These are phyloP conservation scores for Miscanthus lutarioriparius DNA, from an alignment of 176 grass and related monocot genomes.

Conservation along the genomic window DNA sequence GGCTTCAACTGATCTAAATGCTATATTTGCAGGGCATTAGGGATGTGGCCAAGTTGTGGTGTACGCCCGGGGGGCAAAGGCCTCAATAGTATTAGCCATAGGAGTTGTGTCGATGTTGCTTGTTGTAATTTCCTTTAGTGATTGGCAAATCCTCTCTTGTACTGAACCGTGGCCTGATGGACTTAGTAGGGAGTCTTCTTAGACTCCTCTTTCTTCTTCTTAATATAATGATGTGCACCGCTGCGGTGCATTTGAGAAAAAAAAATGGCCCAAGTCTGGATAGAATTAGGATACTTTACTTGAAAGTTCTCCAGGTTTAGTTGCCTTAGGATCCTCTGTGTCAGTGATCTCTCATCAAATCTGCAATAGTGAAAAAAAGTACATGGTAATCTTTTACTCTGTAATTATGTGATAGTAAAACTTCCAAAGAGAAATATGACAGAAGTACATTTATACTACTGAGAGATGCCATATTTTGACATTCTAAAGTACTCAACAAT, in stretches of 20 bases:
- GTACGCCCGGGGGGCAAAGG: no score
- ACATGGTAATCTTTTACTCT: neutral
- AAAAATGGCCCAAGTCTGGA: neutral
- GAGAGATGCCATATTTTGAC: neutral
- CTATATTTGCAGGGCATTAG: neutral
- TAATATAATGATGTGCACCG: neutral
- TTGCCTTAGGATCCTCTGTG: constrained; percentile 69
- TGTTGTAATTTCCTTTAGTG: neutral
- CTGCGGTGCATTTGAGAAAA: neutral
- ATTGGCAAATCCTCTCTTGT: neutral
- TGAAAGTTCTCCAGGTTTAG: constrained; percentile 77
- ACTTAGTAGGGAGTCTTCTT: neutral
- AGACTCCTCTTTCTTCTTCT: neutral
- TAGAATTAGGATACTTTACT: constrained; percentile 47
- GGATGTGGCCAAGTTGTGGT: neutral
- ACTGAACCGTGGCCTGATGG: neutral
- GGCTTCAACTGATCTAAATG: neutral
- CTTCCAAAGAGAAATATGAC: neutral
- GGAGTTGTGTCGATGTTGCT: neutral
- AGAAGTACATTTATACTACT: neutral
- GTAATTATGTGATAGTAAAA: constrained; percentile 5
- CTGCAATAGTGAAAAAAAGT: constrained; percentile 39
- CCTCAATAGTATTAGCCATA: neutral
- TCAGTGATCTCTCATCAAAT: constrained; percentile 71
- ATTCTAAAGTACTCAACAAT: neutral